Evolutionary conservation across 192 early-diverging fungal species (phyloP).

Genomic region (Podila epigama): DNA sequence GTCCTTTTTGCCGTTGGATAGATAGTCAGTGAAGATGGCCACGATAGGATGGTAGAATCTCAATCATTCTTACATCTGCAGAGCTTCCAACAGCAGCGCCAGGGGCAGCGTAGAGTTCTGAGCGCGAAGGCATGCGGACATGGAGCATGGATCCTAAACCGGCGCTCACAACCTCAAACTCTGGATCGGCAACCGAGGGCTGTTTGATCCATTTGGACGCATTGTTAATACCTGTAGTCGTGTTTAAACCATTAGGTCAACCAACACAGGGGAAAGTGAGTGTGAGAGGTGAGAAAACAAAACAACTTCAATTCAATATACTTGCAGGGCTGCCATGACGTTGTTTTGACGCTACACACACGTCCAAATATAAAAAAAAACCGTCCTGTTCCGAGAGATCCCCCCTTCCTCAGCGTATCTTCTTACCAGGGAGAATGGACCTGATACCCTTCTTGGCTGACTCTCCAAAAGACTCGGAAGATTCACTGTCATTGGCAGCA

Average conservation of each 20-base stretch:
- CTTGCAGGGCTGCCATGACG: not conserved
- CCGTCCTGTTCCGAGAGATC: too few species aligned
- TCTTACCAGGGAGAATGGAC: constrained; percentile 43
- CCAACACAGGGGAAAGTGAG: too few species aligned
- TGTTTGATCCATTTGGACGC: constrained; percentile 50
- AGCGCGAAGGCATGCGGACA: constrained; percentile 59
- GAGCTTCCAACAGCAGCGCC: constrained; percentile 62
- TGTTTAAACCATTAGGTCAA: too few species aligned
- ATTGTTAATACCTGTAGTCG: constrained; percentile 53
- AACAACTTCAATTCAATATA: not conserved
- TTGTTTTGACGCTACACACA: not conserved
- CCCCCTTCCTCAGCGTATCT: too few species aligned
- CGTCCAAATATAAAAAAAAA: too few species aligned
- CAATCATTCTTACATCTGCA: constrained; percentile 42
- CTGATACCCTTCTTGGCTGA: constrained; percentile 37
- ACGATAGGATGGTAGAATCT: not conserved
- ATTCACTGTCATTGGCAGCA: not conserved
- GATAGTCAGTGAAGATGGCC: not conserved
- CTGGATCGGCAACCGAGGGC: constrained; percentile 55
- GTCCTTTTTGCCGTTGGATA: too few species aligned
- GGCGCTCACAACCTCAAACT: constrained; percentile 61
- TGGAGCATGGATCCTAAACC: constrained; percentile 53
- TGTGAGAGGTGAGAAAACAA: not conserved
- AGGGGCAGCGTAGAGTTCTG: constrained; percentile 59
- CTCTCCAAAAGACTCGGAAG: constrained; percentile 5